Base-by-base conservation (phyloP, 2,329 filamentous ascomycete genomes). In the Ceratocystis destructans region DNA sequence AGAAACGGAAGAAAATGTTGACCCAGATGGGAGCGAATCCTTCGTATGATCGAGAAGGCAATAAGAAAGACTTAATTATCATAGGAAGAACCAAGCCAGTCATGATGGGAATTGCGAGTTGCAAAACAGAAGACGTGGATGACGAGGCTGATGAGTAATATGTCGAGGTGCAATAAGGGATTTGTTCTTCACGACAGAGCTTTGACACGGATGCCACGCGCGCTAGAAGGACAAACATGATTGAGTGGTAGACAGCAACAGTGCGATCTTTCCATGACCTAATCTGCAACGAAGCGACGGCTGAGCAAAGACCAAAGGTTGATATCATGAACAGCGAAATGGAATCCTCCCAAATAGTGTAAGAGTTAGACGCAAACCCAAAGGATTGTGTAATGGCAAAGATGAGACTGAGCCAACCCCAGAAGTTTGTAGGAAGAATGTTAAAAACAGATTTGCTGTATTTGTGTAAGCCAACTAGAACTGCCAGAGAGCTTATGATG, bases 311-410 rank as follows among this genome's bases (percentile, higher is more conserved):
- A 37, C 91, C 92, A 73, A 97, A 96, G 0, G 92, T 94, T 1
- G 86, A 85, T 67, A 96, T 83, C 77, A 97, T 93, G 77, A 96
- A 96, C 2, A 96, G 80, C 3, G 96, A 81, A 66, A 96, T 96
- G 15, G 90, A 89, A 72, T 99, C 94, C 77, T 99, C 94, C 92
- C 94, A 99, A 70, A 99, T 96, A 0, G 93, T 97, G 76, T 92
- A 99, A 0, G 94, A 99, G 76, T 99, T 99, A 2, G 94, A 94
- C 0, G 93, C 93, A 74, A 97, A 99, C 6, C 94, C 93, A 64
- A 89, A 79, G n/a, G 91, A 95, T 72, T 96, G 90, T 69, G 88
- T 85, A n/a, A 91, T 75, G 0, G 91, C 91, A 70, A 96, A 90
- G 15, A 92, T 74, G 31, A 90, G 79, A 5, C 90, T 87, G 68